These are phyloP conservation scores for Phytopythium montanum DNA, from an alignment of 352 stramenopile genomes.

Conservation along the genomic window DNA sequence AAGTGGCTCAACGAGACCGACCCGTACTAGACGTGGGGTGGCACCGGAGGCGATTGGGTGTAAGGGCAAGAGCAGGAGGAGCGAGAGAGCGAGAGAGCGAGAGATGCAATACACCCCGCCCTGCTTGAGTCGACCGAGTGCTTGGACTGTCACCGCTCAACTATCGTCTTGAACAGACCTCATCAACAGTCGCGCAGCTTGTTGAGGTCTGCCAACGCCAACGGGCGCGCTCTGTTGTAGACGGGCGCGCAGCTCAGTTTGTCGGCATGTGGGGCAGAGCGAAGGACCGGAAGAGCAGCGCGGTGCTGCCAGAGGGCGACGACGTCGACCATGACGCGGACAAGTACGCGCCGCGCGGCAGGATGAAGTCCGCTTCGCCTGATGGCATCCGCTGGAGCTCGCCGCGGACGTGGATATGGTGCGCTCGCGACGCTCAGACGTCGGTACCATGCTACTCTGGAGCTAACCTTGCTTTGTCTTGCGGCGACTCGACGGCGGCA, in stretches of 20 bases:
- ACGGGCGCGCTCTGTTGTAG: background rate
- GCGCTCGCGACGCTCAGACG: background rate
- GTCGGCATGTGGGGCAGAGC: background rate
- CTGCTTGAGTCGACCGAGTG: background rate
- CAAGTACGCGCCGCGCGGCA: background rate
- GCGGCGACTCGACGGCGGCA: slow-evolving; percentile 5
- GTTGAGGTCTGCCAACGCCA: background rate
- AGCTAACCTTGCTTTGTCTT: background rate
- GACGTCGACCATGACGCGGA: background rate
- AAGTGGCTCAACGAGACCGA: slow-evolving; percentile 87
- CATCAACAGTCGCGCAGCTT: background rate
- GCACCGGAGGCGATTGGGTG: too few species aligned
- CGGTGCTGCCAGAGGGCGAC: slow-evolving; percentile 6
- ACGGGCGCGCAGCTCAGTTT: background rate
- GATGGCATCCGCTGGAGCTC: slow-evolving; percentile 6
- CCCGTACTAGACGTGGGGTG: slow-evolving; percentile 68
- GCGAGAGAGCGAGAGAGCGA: background rate
- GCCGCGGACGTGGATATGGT: slow-evolving; percentile 19
- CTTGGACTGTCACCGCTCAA: background rate
- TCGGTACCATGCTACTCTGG: background rate
- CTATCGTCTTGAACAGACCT: background rate
- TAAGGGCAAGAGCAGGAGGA: background rate
- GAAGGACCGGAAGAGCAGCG: background rate
- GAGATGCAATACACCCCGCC: background rate
- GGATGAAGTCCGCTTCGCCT: background rate